These are phyloP conservation scores for Heracleum sosnowskyi DNA, from an alignment of 129 eudicot genomes.

Conservation along the genomic window DNA sequence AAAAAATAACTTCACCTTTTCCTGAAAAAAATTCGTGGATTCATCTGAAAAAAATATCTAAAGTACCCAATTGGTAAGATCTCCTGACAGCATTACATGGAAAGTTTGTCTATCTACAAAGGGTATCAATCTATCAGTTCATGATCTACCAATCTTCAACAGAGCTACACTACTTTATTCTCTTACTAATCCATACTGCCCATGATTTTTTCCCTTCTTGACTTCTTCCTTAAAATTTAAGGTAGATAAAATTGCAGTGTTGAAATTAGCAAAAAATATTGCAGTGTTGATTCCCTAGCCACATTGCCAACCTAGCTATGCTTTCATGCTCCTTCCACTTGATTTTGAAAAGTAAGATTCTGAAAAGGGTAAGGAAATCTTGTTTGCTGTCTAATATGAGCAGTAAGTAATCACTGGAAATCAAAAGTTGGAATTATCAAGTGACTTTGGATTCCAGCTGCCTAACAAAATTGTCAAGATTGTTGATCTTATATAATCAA, in stretches of 20 bases:
- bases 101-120: slow-evolving; percentile 11
- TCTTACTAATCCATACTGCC: neutral
- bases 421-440: neutral
- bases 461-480: neutral
- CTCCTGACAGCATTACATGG: slow-evolving; percentile 5
- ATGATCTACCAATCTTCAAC: slow-evolving; percentile 10
- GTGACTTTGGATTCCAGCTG: slow-evolving; percentile 15
- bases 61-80: slow-evolving; percentile 9
- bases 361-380: slow-evolving; percentile 6
- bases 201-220: neutral
- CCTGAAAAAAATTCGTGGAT: neutral
- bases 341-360: slow-evolving; percentile 6
- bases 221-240: neutral
- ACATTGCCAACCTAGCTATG: neutral
- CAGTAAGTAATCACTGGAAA: neutral
- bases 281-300: slow-evolving; percentile 8
- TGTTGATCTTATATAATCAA: slow-evolving; percentile 12
- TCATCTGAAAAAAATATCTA: neutral
- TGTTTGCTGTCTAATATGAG: neutral
- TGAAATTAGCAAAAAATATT: too few relatives aligned
- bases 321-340: slow-evolving; percentile 7
- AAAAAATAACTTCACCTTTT: neutral
- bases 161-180: slow-evolving; percentile 10
- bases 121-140: slow-evolving; percentile 10
- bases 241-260: neutral